Base-by-base conservation (phyloP, 2,329 filamentous ascomycete species). In the Xylariales sp. region DNA sequence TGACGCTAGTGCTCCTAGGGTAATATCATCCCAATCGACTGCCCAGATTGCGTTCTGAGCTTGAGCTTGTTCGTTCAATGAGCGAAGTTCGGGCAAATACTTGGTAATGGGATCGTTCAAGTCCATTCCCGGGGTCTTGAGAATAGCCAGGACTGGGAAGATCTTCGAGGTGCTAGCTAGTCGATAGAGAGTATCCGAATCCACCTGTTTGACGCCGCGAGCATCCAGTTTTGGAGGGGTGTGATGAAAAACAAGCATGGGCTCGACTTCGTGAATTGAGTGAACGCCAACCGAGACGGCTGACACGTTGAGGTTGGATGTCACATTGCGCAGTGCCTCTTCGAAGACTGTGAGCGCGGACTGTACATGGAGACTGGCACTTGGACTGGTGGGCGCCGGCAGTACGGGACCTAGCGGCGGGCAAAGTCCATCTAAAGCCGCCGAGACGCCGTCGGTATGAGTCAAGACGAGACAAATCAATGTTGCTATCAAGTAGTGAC, bases 251-350 rank as follows among this genome's bases (percentile, higher is more conserved):
- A 58, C 52, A 10, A 50, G 51, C 12, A 59, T 25, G n/a, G 54
- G 47, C 20, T 51, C 43, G 8, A 50, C 49, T 14, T 50, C 50
- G 3, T 51, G 49, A 3, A 51, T 48, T 8, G 53, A 54, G 44
- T 58, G 56, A 3, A 64, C 48, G 40, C 62, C 56, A 25, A 63
- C 53, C 29, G 59, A 60, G 53, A 59, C 62, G 36, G 58, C 60
- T 7, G 60, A 63, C 12, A 44, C 48, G 38, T 61, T 56, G 9
- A 59, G 53, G n/a, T 24, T 6, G 12, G 24, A 24, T 19, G 36
- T 39, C 8, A 21, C 16, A 28, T 39, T 39, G 9, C 31, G 25
- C 16, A 39, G 11, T 15, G 25, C 16, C 11, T 39, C 24, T 8
- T 22, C 24, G 14, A 39, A 31, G 1, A 31, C 3, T 2, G 15